Evolutionary conservation across 2,329 filamentous ascomycete genomes (phyloP).

Genomic region (Neonectria sp.): DNA sequence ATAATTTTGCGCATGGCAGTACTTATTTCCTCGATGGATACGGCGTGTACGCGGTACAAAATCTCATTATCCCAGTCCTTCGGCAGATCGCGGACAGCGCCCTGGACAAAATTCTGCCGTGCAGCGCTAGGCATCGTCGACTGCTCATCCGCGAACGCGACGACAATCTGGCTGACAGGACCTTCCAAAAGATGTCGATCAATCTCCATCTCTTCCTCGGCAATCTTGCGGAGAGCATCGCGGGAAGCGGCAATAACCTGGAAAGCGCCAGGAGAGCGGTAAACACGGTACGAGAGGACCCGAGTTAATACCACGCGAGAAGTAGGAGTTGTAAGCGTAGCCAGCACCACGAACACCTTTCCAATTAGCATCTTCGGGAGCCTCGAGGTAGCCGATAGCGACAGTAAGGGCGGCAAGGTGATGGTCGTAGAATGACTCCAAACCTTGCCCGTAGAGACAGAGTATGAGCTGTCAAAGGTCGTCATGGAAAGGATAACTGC

Average conservation of each 20-base stretch:
- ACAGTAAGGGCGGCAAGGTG: conserved; percentile 88
- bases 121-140: conserved; percentile 88
- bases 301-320: conserved; percentile 82
- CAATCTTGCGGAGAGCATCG: conserved; percentile 81
- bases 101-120: conserved; percentile 84
- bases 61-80: conserved; percentile 85
- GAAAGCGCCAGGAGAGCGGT: conserved; percentile 89
- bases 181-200: conserved; percentile 90
- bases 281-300: conserved; percentile 88
- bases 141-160: conserved; percentile 89
- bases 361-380: conserved; percentile 96
- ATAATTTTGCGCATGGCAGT: conserved; percentile 81
- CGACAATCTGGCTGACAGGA: conserved; percentile 90
- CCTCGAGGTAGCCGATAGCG: conserved; percentile 90
- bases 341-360: conserved; percentile 92
- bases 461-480: conserved; percentile 93
- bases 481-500: conserved; percentile 91
- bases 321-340: conserved; percentile 90
- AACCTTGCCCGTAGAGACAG: conserved; percentile 80
- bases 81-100: conserved; percentile 83
- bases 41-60: conserved; percentile 81
- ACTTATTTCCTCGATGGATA: conserved; percentile 83
- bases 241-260: conserved; percentile 87
- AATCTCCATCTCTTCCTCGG: conserved; percentile 78
- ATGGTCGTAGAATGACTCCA: conserved; percentile 82